phyloP scores from a whole-genome alignment of 164 flowering plant genomes.

The Vitis riparia region DNA sequence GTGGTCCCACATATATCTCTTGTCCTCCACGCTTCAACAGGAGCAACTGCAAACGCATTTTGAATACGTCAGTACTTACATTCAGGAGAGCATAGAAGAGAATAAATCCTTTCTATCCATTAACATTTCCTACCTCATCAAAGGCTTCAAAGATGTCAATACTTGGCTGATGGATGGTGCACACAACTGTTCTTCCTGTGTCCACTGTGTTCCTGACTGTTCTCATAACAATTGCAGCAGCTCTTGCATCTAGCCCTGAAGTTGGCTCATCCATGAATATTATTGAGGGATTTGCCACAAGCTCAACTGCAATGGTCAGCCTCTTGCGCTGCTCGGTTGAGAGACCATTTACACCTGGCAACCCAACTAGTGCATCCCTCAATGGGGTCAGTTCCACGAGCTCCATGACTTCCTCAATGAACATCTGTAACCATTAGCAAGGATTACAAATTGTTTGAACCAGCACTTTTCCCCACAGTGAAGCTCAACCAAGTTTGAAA shows the following conservation, averaged over 20 bases:
- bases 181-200: slow-evolving; percentile 56
- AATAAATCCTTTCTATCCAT: no score
- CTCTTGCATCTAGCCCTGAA: slow-evolving; percentile 71
- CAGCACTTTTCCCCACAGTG: no score
- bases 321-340: slow-evolving; percentile 68
- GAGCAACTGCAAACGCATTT: no score
- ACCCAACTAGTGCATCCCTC: slow-evolving; percentile 47
- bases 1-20: no score
- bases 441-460: not conserved
- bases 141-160: no score
- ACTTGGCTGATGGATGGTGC: no score
- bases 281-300: slow-evolving; percentile 65
- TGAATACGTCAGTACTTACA: no score
- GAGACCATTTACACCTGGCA: slow-evolving; percentile 57
- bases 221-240: slow-evolving; percentile 74
- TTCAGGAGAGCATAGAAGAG: no score
- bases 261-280: slow-evolving; percentile 80
- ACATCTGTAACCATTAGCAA: slow-evolving; percentile 33
- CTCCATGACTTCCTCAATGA: slow-evolving; percentile 60
- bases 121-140: no score
- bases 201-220: slow-evolving; percentile 65
- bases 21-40: no score
- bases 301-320: slow-evolving; percentile 64
- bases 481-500: no score
- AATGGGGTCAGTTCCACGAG: slow-evolving; percentile 46